Conservation (phyloP, 2,329 filamentous ascomycete genomes). For the Septoria petroselini region DNA sequence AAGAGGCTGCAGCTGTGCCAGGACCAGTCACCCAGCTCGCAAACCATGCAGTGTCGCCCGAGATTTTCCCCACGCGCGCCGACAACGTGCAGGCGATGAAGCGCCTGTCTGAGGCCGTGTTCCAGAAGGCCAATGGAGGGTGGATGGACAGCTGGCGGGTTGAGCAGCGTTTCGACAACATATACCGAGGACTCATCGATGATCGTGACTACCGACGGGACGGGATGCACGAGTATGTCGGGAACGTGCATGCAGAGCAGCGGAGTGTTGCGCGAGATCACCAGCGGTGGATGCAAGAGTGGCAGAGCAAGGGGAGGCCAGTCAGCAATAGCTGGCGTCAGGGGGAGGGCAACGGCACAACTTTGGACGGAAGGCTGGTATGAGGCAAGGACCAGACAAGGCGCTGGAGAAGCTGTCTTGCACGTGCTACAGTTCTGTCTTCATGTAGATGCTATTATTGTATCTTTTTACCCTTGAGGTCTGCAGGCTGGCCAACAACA, state of each 20-base stretch:
- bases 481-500: slow-evolving; percentile 36
- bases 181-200: background rate
- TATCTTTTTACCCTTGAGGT: slow-evolving; percentile 36
- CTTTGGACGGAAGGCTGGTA: background rate
- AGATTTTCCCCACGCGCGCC: background rate
- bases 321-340: background rate
- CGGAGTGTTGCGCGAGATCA: background rate
- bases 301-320: slow-evolving; percentile 3
- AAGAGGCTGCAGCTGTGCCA: background rate
- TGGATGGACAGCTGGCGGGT: background rate
- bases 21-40: background rate
- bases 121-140: background rate
- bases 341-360: background rate
- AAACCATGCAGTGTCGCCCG: background rate
- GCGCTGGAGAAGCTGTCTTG: too few relatives aligned
- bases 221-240: background rate
- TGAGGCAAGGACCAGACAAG: background rate
- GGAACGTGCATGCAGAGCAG: background rate
- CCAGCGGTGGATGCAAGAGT: background rate
- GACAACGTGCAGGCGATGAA: background rate
- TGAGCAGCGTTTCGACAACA: background rate
- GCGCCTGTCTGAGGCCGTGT: background rate
- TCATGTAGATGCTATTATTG: slow-evolving; percentile 1
- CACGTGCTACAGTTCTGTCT: too few relatives aligned
- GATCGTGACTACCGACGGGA: background rate